Conservation (phyloP, 257 asterid genomes). For the Nicotiana otophora region DNA sequence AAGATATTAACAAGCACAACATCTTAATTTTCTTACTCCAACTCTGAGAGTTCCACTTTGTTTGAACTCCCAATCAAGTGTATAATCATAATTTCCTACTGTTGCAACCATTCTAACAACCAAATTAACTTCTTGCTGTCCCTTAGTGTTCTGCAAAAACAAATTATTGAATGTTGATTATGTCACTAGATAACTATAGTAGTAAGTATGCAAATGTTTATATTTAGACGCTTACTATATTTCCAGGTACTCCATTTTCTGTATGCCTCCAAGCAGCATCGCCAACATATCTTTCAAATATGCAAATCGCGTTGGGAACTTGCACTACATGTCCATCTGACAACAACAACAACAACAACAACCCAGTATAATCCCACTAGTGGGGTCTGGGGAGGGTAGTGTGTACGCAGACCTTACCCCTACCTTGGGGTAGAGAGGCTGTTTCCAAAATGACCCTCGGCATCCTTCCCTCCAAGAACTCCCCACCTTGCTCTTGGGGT, state of each 20-base stretch:
- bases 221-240: not conserved
- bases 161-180: not conserved
- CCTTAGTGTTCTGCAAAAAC: constrained; percentile 42
- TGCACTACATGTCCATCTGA: constrained; percentile 38
- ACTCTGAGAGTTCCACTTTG: constrained; percentile 61
- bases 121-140: constrained; percentile 46
- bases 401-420: too few relatives aligned
- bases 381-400: too few relatives aligned
- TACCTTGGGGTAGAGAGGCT: too few relatives aligned
- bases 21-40: constrained; percentile 36
- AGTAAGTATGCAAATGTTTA: not conserved
- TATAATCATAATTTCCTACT: constrained; percentile 66
- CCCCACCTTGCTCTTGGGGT: too few relatives aligned
- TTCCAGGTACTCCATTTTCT: constrained; percentile 23
- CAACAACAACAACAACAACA: too few relatives aligned
- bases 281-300: constrained; percentile 47
- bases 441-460: too few relatives aligned
- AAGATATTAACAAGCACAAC: not conserved
- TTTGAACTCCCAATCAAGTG: constrained; percentile 83
- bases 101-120: constrained; percentile 74
- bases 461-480: too few relatives aligned
- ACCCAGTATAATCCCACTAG: too few relatives aligned
- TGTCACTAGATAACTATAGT: not conserved
- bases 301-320: constrained; percentile 44
- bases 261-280: constrained; percentile 73